Base-by-base conservation (phyloP, 2,329 filamentous ascomycete species). In the Ophiocordyceps camponoti-saundersi region DNA sequence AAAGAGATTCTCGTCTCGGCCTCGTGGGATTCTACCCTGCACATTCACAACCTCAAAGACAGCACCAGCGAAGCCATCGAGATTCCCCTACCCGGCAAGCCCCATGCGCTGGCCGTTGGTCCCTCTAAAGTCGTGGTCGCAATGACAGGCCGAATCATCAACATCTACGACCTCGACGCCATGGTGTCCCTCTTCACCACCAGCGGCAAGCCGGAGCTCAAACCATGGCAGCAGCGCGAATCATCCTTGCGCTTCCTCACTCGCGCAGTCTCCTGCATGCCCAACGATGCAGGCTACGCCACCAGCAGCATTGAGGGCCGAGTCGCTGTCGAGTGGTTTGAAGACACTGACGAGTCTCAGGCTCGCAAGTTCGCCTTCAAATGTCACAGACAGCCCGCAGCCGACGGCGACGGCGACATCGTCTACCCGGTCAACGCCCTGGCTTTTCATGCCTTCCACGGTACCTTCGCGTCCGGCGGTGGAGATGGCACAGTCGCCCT, bases 301-400 rank as follows among this genome's bases (percentile, higher is more conserved):
- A 90, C 84, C 1, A 86, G 79, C 49, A 89, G 82, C 57, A 98
- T 98, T 57, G 92, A 98, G 61, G 92, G 92, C 5, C 80, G 92
- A 55, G 88, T 98, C 2, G 90, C 89, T 0, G 92, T 98, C 1
- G 92, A 98, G 64, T 96, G 89, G 86, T 96, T 98, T 61, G 92
- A 96, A 59, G 85, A 92, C 16, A 85, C 80, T 6, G 71, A 79
- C 41, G 85, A 90, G 62, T 89, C 85, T 4, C 89, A 96, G 66
- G 82, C 85, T 39, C 78, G 89, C 53, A 96, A 95, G 64, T 98
- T 96, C 62, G 92, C 92, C 15, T 98, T 98, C 77, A 98, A 98
- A 65, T 98, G 92, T 65, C 92, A 98, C 65, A 78, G 92, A 5
- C 86, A 94, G 62, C 73, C 79, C 1, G 72, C 71, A 11, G 65